phyloP scores from a whole-genome alignment of 108 stramenopile species.

The Cyclotella sp. region DNA sequence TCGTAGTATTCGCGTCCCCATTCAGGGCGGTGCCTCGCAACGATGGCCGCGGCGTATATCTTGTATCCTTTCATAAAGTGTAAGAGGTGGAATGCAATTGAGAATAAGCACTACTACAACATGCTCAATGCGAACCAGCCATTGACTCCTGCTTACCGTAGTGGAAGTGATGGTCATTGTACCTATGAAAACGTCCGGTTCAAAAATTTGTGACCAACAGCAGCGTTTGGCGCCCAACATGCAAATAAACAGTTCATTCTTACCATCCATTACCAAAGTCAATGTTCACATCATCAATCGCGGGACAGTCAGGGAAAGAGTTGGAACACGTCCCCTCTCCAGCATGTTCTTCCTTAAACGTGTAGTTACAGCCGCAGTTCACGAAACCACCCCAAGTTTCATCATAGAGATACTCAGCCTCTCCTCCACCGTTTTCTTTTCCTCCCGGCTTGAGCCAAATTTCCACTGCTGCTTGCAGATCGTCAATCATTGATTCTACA shows the following conservation, averaged over 20 bases:
- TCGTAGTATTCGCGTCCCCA: conserved; percentile 91
- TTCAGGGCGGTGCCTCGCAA: conserved; percentile 81
- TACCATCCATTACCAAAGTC: conserved; percentile 90
- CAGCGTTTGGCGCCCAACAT: background rate
- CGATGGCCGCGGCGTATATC: conserved; percentile 91
- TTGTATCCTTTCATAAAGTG: conserved; percentile 63
- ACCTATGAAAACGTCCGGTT: background rate
- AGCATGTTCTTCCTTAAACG: conserved; percentile 41
- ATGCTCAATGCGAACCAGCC: background rate
- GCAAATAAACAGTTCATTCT: background rate
- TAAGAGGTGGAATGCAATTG: conserved; percentile 23
- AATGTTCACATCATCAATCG: conserved; percentile 77
- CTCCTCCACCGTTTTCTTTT: conserved; percentile 77
- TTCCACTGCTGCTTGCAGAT: conserved; percentile 72
- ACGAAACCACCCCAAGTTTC: conserved; percentile 90
- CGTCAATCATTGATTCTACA: conserved; percentile 59
- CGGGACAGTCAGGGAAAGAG: conserved; percentile 83
- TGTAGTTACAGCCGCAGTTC: conserved; percentile 90
- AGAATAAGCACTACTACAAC: background rate
- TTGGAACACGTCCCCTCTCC: conserved; percentile 69
- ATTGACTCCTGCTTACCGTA: conserved; percentile 3
- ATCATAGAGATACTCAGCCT: conserved; percentile 91
- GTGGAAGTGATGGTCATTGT: conserved; percentile 40
- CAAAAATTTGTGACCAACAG: background rate
- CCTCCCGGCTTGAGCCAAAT: conserved; percentile 84